Base-by-base conservation (phyloP, 169 alveolate genomes). In the Plasmodium inui region DNA sequence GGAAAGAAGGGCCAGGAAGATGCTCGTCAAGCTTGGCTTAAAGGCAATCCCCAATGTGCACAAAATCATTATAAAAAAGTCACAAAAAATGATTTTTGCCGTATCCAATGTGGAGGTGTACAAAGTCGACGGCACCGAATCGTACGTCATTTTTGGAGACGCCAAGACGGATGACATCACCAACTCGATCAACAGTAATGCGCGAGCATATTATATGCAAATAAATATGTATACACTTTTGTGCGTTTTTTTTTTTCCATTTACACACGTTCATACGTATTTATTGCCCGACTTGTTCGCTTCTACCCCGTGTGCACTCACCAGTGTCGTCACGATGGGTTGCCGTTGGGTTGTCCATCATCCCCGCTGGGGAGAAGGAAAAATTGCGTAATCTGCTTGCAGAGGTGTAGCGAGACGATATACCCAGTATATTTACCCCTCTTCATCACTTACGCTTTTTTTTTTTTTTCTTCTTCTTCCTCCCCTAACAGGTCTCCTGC, bases 141-240 rank as follows among this genome's bases (percentile, higher is more conserved):
- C 99, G 46, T 99, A 98, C 95, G 98, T 98, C 82, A 97, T 99
- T 82, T 98, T 99, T 97, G 99, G 99, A 46, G 99, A 98, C 94
- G 99, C 99, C 61, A 98, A 98, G 96, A 96, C 98, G 26, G 99
- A 98, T 83, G 99, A 98, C 93, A 95, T 98, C 83, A 71, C 95
- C 92, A 92, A 73, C 93, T 46, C 98, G 97, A 37, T 76, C 93
- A 67, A 86, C 86, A 86, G 93, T 86, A 86, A 86, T 73, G 8
- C 61, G 7, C 17, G 55, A 46, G 72, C 41, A 6, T 22, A 46
- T 28, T 82, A 32, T 53, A 74, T 32, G 34, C 44, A 32, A 1
- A 74, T 39, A 8, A 3, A 32, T 34, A 32, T 44, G 44, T 32
- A 32, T 32, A 44, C 76, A n/a, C 12, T 17, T 67, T 26, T 67